Base-by-base conservation (phyloP, 2,329 filamentous ascomycete genomes). In the Arthrinium phaeospermum region DNA sequence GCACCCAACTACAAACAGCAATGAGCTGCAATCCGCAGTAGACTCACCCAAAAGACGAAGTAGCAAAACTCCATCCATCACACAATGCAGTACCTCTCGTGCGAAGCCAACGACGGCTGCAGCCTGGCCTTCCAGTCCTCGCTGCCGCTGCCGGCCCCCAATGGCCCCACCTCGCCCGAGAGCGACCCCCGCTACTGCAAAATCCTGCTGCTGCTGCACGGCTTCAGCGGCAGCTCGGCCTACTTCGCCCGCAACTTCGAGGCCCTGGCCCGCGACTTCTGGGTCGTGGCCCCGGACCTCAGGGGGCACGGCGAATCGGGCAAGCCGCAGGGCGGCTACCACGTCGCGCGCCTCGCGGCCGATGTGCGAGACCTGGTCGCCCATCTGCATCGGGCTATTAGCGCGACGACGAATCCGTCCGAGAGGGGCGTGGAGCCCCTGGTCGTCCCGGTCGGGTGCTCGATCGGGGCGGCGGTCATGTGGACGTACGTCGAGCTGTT, bases 401-500 rank as follows among this genome's bases (percentile, higher is more conserved):
- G 64, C 14, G 47, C 51, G 14, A 47, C 72, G 27, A 41, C 46
- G 13, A 46, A 45, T 19, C 13, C 41, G 2, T 37, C 37, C n/a
- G 41, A 41, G 19, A n/a, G 37, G 16, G 69, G 45, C n/a, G 47
- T 74, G 34, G 57, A 41, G 57, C 57, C 57, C 34, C 74, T 73
- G 3, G 75, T 84, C 64, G 74, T 83, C 0, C 78, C 79, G 13
- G 80, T 84, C 0, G 83, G 83, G 12, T 84, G 82, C 75, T 83
- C 82, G 45, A 83, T 84, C 69, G 82, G 82, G 68, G 83, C 83
- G 8, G 83, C 82, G 0, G 78, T 84, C 8, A 75, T 84, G 7
- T 84, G 82, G 82, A 84, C 82, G 0, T 82, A 83, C 71, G 74
- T 81, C 7, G 83, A 84, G 76, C 78, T 84, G 0, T 84, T 83